Evolutionary conservation across 768 basidiomycete species (phyloP), one percentile per base, ranked within the genome.

Genomic region (Hemileccinum rubropunctum): DNA sequence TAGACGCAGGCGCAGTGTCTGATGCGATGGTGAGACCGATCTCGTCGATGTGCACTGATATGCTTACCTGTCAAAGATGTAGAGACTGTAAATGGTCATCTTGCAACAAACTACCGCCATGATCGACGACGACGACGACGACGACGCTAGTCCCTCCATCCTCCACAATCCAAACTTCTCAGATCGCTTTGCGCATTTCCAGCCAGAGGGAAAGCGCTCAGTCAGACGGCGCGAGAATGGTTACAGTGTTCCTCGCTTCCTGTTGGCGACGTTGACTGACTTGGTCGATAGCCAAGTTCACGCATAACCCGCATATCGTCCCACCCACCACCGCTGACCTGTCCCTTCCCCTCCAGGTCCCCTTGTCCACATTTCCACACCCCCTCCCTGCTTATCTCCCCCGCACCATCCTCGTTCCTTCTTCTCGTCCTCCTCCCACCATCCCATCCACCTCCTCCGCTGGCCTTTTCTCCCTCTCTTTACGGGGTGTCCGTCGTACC

Each of bases 1-100:
- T 95, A 98, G 40, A 98, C 80, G 63, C 91, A 92, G 17, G 79
- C 80, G 69, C 95, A 94, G 67, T 97, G 91, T 69, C 95, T 93
- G 65, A 37, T 11, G 30, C 26, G 48, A 44, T 6, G 13, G 10
- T 23, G 8, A 21, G 9, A 1, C 6, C 12, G 21, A 11, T 11
- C 21, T 32, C 45, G 23, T 7, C 8, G 42, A 14, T 44, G 28
- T 27, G 26, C 40, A 15, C 39, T 8, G 23, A n/a, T n/a, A n/a
- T 6, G 23, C 23, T 34, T 42, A 82, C 89, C 92, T 81, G 70
- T 98, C 93, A 66, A 84, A 98, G 58, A 98, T 86, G 76, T 98
- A 98, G 39, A 98, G 74, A 55, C 92, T 92, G 72, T 84, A 82
- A 60, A 97, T 91, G 20, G 91, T 93, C 91, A 93, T 93, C 42